Conservation (phyloP, 2,329 filamentous ascomycete genomes). For the Pseudogymnoascus sp. region DNA sequence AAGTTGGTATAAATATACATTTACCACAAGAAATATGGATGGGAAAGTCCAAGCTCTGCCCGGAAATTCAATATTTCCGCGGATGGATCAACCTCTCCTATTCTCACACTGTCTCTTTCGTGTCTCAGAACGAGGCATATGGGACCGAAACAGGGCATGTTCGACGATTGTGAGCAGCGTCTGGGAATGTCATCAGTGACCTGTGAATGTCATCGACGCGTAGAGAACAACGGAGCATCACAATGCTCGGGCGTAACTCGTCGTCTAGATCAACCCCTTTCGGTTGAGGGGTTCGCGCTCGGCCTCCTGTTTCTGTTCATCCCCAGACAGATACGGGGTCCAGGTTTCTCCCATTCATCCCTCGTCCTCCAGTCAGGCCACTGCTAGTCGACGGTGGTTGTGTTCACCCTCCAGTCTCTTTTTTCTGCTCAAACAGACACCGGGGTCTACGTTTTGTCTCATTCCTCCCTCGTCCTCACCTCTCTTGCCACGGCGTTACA, state of each 20-base stretch:
- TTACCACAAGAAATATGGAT: background rate
- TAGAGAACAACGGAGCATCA: background rate
- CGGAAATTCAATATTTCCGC: slow-evolving; percentile 1
- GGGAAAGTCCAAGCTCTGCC: background rate
- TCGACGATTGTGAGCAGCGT: background rate
- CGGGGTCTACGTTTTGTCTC: background rate
- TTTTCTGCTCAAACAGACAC: background rate
- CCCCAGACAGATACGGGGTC: background rate
- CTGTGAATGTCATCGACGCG: background rate
- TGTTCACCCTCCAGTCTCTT: background rate
- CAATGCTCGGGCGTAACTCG: background rate
- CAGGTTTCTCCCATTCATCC: background rate
- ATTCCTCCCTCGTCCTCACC: slow-evolving; percentile 13
- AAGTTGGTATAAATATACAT: background rate
- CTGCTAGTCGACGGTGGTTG: background rate
- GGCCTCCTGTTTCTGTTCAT: background rate
- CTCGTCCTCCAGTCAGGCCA: background rate
- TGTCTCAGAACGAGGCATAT: background rate
- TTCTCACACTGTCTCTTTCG: background rate
- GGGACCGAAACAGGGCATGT: background rate
- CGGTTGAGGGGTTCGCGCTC: background rate
- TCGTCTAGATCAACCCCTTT: background rate
- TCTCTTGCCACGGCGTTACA: slow-evolving; percentile 46
- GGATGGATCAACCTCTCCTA: background rate
- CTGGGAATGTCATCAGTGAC: background rate